Percentiles rank a stretch among this genome's conserved stretches.
These are phyloP conservation scores for Cyphellophora europaea DNA, from an alignment of 2,329 filamentous ascomycete species.

Conservation along the genomic window DNA sequence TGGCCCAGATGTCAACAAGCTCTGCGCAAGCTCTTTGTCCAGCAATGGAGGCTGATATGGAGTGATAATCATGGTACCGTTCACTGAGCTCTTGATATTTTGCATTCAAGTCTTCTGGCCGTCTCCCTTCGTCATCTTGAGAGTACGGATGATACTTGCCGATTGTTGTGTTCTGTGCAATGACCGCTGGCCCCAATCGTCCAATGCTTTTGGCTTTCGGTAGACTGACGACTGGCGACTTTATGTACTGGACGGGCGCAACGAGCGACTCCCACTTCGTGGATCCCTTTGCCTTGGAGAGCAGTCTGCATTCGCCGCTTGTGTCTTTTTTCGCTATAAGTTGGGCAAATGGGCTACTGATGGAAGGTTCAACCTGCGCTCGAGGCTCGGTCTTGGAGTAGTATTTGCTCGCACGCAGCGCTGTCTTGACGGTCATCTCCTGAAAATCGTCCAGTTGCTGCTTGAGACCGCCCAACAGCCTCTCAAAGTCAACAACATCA, in stretches of 20 bases:
- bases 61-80: conserved; percentile 4
- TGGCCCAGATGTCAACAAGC: conserved; percentile 2
- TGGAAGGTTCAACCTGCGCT: too few species aligned
- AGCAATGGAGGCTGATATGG: background rate
- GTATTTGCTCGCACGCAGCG: too few species aligned
- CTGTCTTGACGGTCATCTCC: too few species aligned
- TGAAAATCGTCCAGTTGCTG: too few species aligned
- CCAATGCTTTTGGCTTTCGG: conserved; percentile 13
- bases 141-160: conserved; percentile 10
- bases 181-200: conserved; percentile 6
- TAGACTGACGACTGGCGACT: conserved; percentile 1
- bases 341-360: too few species aligned
- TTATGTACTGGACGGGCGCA: background rate
- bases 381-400: too few species aligned
- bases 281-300: too few species aligned
- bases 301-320: too few species aligned
- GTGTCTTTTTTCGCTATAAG: too few species aligned
- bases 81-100: conserved; percentile 5
- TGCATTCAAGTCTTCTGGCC: background rate
- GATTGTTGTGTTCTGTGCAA: conserved; percentile 8
- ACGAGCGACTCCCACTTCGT: background rate
- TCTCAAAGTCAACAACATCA: too few species aligned
- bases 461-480: too few species aligned
- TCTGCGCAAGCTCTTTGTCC: conserved; percentile 5
- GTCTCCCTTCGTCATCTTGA: conserved; percentile 6